These are phyloP conservation scores for Lachancea nothofagi DNA, from an alignment of 805 yeast genomes.

Conservation along the genomic window DNA sequence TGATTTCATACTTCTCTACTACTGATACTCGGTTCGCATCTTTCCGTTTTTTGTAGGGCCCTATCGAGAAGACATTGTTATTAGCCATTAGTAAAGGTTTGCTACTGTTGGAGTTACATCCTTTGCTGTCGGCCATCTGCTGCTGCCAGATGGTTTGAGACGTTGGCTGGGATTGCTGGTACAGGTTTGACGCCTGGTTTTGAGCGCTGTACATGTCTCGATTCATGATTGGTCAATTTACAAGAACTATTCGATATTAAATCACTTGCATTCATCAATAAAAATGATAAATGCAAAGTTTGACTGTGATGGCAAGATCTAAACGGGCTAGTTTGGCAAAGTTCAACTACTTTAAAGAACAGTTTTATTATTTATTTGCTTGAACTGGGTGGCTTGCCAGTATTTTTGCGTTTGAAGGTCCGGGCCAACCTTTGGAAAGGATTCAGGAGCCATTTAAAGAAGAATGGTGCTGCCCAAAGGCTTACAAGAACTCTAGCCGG, in stretches of 20 bases:
- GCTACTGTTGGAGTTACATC: conserved; percentile 15
- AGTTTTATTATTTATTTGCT: too few relatives aligned
- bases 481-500: conserved; percentile 30
- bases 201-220: conserved; percentile 9
- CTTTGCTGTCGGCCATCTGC: conserved; percentile 12
- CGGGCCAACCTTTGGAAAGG: conserved; percentile 18
- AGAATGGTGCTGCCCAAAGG: conserved; percentile 33
- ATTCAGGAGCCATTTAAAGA: conserved; percentile 21
- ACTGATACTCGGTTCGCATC: conserved; percentile 69
- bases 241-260: not conserved
- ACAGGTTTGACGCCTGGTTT: conserved; percentile 5
- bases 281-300: not conserved
- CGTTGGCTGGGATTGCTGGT: conserved; percentile 6
- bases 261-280: not conserved
- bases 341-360: not conserved
- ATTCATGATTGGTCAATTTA: not conserved
- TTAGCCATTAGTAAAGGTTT: conserved; percentile 50
- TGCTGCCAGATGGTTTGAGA: conserved; percentile 8
- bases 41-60: conserved; percentile 55
- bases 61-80: conserved; percentile 48
- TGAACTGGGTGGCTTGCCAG: not conserved
- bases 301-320: not conserved
- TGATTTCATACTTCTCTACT: conserved; percentile 74
- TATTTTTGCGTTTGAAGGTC: not conserved
- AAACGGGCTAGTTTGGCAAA: not conserved